Percentiles rank a stretch among this genome's conserved stretches.
Conservation (phyloP, 169 alveolate genomes). For the Plasmodium reichenowi region DNA sequence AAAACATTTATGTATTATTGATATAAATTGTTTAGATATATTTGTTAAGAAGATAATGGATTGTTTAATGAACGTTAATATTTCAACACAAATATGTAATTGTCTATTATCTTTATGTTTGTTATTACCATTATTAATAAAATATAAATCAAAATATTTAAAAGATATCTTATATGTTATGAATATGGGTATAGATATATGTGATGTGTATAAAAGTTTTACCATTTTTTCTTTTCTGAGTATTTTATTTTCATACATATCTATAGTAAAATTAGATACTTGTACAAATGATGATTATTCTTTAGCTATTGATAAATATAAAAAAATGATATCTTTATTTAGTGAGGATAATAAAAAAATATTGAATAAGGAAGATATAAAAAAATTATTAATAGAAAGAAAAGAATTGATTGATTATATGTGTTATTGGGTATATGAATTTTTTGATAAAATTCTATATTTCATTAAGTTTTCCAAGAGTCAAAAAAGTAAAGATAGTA, state of each 20-base stretch:
- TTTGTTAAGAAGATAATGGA: constrained; percentile 62
- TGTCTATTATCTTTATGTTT: constrained; percentile 62
- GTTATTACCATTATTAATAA: constrained; percentile 66
- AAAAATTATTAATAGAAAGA: constrained; percentile 19
- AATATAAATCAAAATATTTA: constrained; percentile 34
- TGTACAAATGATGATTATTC: constrained; percentile 17
- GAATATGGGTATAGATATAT: constrained; percentile 66
- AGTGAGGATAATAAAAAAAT: neutral
- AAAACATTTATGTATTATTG: constrained; percentile 63
- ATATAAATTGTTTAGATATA: constrained; percentile 55
- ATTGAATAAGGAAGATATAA: constrained; percentile 30
- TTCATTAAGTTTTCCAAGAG: constrained; percentile 56
- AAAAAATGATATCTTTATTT: constrained; percentile 1
- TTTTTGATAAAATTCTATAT: constrained; percentile 68
- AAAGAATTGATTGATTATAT: constrained; percentile 54
- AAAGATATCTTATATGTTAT: constrained; percentile 53
- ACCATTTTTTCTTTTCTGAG: constrained; percentile 64
- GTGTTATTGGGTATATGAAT: constrained; percentile 67
- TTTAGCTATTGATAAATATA: constrained; percentile 21
- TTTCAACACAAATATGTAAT: constrained; percentile 66
- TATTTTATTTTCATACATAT: constrained; percentile 60
- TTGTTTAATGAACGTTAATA: constrained; percentile 49
- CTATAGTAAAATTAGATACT: constrained; percentile 52
- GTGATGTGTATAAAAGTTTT: constrained; percentile 72
- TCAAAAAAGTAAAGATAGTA: constrained; percentile 48